Percentiles rank a stretch among this genome's conserved stretches.
Evolutionary conservation across 768 basidiomycete species (phyloP).

Genomic region (Naematelia encephala): DNA sequence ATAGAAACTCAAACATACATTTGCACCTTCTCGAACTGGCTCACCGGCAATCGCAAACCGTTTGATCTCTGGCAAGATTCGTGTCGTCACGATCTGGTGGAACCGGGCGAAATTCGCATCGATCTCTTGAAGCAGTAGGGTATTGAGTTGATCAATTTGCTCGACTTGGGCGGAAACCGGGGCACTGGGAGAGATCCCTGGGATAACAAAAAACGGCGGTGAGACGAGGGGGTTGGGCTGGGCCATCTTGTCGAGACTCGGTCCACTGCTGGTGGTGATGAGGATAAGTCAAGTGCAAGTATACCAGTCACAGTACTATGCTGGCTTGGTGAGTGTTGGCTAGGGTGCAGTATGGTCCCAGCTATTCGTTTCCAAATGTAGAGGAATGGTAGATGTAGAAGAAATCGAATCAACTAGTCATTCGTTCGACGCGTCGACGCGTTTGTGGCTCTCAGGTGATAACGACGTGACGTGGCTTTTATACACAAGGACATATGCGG

Average conservation of each 20-base stretch:
- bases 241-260: background rate
- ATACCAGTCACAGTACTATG: no score
- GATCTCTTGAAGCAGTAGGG: constrained; percentile 86
- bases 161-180: constrained; percentile 72
- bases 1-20: constrained; percentile 58
- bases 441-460: no score
- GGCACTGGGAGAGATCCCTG: constrained; percentile 42
- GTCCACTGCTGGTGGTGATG: background rate
- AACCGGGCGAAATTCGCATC: constrained; percentile 91
- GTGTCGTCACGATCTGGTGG: constrained; percentile 75
- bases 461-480: background rate
- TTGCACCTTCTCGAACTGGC: constrained; percentile 83
- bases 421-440: background rate
- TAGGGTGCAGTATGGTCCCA: no score
- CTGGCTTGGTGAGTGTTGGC: no score
- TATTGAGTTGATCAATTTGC: constrained; percentile 92
- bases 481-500: background rate
- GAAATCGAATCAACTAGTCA: background rate
- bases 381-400: background rate
- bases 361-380: no score
- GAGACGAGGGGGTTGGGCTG: constrained; percentile 33
- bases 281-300: background rate
- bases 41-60: constrained; percentile 81
- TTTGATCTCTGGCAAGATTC: constrained; percentile 82
- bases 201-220: constrained; percentile 46